A percentile compares a stretch with the other conserved stretches of the same genome.
These are phyloP conservation scores for Malbranchea cinnamomea DNA, from an alignment of 2,329 filamentous ascomycete species.

Conservation along the genomic window DNA sequence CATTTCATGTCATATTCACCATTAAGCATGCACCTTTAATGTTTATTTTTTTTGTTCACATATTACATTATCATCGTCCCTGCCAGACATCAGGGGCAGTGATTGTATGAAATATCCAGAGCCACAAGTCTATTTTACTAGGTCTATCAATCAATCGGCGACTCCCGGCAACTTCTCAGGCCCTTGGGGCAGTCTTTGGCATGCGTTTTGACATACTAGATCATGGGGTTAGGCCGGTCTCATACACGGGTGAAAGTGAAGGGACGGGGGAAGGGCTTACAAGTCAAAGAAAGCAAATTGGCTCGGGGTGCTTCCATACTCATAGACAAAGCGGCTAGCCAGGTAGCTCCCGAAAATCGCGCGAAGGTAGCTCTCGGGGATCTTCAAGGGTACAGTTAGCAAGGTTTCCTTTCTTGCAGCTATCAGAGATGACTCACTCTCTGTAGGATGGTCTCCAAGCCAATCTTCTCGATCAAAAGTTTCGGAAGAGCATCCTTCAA, in stretches of 20 bases:
- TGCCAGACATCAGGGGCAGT: no score
- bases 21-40: no score
- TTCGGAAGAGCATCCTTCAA: conserved; percentile 74
- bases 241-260: background rate
- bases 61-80: no score
- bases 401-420: conserved; percentile 2
- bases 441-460: conserved; percentile 70
- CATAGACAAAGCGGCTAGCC: conserved; percentile 89
- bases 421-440: conserved; percentile 40
- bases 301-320: conserved; percentile 80
- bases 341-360: conserved; percentile 95
- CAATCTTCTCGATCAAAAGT: conserved; percentile 75
- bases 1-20: no score
- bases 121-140: no score
- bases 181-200: no score
- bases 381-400: conserved; percentile 23
- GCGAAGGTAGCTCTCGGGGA: conserved; percentile 81
- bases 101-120: no score
- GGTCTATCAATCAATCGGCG: no score
- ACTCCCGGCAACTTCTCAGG: no score
- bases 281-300: conserved; percentile 99
- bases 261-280: conserved; percentile 40
- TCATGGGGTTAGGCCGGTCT: background rate
- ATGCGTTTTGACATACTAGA: conserved; percentile 10
- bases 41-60: no score